phyloP scores from a whole-genome alignment of 106 monocot species.

The Amphibolis antarctica region DNA sequence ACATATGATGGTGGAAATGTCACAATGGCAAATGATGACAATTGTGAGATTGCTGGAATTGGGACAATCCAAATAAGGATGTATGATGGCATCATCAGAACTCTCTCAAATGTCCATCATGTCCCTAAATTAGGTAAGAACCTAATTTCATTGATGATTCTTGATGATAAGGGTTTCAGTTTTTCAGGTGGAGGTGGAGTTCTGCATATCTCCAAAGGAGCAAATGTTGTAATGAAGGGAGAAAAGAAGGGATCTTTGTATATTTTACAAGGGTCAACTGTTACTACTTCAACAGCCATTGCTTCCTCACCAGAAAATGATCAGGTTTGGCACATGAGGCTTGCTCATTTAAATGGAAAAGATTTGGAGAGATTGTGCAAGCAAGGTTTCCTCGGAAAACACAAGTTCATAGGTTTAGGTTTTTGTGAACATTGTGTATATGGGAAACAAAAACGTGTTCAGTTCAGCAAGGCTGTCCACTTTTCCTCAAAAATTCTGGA shows the following conservation, averaged over 20 bases:
- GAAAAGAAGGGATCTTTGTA: background rate
- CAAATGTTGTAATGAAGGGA: constrained; percentile 2
- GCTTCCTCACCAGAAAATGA: background rate
- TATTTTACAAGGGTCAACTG: background rate
- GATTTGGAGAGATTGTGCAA: constrained; percentile 1
- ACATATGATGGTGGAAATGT: background rate
- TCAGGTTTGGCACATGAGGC: background rate
- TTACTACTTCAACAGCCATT: background rate
- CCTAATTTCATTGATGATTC: constrained; percentile 8
- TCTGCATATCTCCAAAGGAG: constrained; percentile 3
- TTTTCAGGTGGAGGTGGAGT: constrained; percentile 6
- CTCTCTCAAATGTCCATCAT: background rate
- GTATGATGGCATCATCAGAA: constrained; percentile 6
- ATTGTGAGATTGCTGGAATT: background rate
- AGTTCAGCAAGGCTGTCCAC: background rate
- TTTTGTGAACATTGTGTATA: constrained; percentile 17
- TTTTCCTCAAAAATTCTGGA: background rate
- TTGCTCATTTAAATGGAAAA: constrained; percentile 5
- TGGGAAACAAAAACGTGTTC: constrained; percentile 10
- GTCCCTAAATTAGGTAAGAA: constrained; percentile 1
- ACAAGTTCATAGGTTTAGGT: background rate
- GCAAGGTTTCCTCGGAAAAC: background rate
- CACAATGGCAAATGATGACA: constrained; percentile 6
- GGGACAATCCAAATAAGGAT: constrained; percentile 7
- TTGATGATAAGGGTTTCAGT: constrained; percentile 1